Evolutionary conservation across 805 yeast species (phyloP).

Genomic region (Kodamaea neixiangensis): DNA sequence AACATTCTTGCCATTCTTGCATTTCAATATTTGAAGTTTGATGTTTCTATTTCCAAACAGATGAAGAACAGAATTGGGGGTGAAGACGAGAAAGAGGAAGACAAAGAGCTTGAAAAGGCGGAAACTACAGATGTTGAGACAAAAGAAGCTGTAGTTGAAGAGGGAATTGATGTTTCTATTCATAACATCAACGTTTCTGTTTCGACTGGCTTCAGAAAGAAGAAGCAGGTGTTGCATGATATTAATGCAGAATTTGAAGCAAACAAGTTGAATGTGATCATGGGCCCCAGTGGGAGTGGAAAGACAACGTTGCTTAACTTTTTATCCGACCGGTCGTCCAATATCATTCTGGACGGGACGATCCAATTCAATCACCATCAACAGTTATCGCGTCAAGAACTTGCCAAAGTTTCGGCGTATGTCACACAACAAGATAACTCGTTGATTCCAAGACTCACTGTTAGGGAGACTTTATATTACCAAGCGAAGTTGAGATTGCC

Average conservation of each 20-base stretch:
- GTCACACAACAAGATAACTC: conserved; percentile 28
- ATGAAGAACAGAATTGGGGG: conserved; percentile 35
- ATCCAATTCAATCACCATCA: conserved; percentile 18
- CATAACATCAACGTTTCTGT: conserved; percentile 12
- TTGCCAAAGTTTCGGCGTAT: conserved; percentile 23
- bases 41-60: conserved; percentile 50
- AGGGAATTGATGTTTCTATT: conserved; percentile 12
- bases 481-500: conserved; percentile 29
- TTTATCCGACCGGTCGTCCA: conserved; percentile 21
- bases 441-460: conserved; percentile 25
- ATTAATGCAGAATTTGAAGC: conserved; percentile 34
- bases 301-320: conserved; percentile 43
- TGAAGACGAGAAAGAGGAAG: conserved; percentile 14
- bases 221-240: conserved; percentile 24
- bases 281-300: conserved; percentile 51
- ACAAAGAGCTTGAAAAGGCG: conserved; percentile 1
- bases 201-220: not conserved
- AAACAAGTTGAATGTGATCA: conserved; percentile 40
- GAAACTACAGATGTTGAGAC: not conserved
- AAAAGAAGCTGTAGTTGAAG: not conserved
- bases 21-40: conserved; percentile 50
- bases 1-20: conserved; percentile 49
- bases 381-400: conserved; percentile 16
- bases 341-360: conserved; percentile 17
- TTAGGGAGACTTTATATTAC: conserved; percentile 27